These are phyloP conservation scores for Zelopaecilomyces penicillatus DNA, from an alignment of 2,329 filamentous ascomycete species.

Conservation along the genomic window DNA sequence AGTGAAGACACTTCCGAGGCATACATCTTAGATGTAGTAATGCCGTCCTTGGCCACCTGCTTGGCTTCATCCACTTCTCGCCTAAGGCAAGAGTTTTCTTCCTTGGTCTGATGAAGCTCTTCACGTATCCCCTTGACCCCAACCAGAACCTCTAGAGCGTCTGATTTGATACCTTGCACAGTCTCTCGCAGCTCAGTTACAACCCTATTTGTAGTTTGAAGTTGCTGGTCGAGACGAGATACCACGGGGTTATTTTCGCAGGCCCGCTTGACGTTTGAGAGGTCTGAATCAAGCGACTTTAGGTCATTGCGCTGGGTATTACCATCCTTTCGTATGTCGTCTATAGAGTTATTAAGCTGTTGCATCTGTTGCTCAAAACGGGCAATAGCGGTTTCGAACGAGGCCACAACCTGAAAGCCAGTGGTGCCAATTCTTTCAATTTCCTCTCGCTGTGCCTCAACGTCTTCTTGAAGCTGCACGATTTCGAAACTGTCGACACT, in stretches of 20 bases:
- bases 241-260: slow-evolving; percentile 11
- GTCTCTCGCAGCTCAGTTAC: slow-evolving; percentile 15
- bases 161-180: slow-evolving; percentile 10
- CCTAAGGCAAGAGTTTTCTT: slow-evolving; percentile 16
- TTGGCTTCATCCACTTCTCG: slow-evolving; percentile 16
- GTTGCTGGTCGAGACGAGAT: slow-evolving; percentile 14
- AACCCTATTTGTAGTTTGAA: slow-evolving; percentile 14
- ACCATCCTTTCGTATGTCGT: slow-evolving; percentile 16
- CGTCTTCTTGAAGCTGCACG: slow-evolving; percentile 22
- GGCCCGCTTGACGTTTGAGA: slow-evolving; percentile 12
- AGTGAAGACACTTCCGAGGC: slow-evolving; percentile 24
- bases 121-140: slow-evolving; percentile 16
- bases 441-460: slow-evolving; percentile 25
- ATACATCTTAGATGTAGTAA: slow-evolving; percentile 17
- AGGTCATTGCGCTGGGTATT: slow-evolving; percentile 18
- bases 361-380: slow-evolving; percentile 27
- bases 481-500: slow-evolving; percentile 12
- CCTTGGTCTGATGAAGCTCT: slow-evolving; percentile 15
- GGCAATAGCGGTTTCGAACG: slow-evolving; percentile 25
- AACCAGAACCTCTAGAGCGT: slow-evolving; percentile 12
- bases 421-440: slow-evolving; percentile 29
- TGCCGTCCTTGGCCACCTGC: slow-evolving; percentile 15
- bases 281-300: slow-evolving; percentile 16
- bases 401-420: slow-evolving; percentile 28
- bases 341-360: slow-evolving; percentile 22